Evolutionary conservation across 495 filamentous ascomycete genomes (phyloP), one percentile per base, ranked within the genome.

Genomic region (Podospora conica): DNA sequence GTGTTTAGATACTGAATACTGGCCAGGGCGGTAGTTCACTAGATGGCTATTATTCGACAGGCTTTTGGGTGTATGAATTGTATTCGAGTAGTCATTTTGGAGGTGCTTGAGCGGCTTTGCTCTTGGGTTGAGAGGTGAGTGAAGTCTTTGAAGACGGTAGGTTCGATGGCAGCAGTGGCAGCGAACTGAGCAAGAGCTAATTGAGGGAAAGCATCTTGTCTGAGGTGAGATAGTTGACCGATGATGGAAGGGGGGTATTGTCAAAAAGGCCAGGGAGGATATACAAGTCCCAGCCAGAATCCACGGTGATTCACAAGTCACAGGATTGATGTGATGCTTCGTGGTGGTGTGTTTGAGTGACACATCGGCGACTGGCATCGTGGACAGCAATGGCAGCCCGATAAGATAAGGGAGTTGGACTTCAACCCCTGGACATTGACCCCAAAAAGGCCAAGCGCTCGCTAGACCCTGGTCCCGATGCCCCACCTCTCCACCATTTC

Each of bases 21-120:
- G 40, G 40, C 40, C n/a, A 48, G 40, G 40, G 3, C 8, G 40
- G 0, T n/a, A 7, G 33, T 48, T 48, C 40, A 48, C 40, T 48
- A 29, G 68, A 60, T 9, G 40, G 58, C 58, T 73, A 70, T 68
- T 70, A 65, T 57, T 72, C 61, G 61, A 58, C 15, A 65, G 56
- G 55, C 58, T 23, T 70, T 64, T 66, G 69, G 68, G 67, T 70
- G 70, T 53, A 70, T 48, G 65, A 53, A 74, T 48, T 82, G 79
- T 77, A 87, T 78, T 81, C 79, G 80, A 75, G 78, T 79, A 80
- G 86, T 80, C 88, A 91, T 91, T 69, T 85, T 88, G 77, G 61
- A 71, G 31, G 64, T 67, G 70, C 20, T 54, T 7, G 63, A 64
- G 69, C 58, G 23, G 58, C 62, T 48, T 48, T 55, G 69, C 67